Conservation (phyloP, 169 alveolate species). For the Cryptosporidium sp. region DNA sequence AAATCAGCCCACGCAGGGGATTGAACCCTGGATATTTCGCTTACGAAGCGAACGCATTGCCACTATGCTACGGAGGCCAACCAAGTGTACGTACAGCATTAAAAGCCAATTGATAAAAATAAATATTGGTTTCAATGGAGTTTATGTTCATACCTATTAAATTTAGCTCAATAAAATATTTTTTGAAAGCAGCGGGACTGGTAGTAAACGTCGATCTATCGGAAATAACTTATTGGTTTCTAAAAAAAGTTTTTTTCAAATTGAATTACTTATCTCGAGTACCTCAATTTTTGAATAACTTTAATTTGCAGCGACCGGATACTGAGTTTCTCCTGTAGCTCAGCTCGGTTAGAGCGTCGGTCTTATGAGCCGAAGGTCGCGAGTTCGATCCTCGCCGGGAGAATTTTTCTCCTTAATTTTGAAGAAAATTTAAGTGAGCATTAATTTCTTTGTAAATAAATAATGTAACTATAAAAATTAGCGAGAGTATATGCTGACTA, state of each 20-base stretch:
- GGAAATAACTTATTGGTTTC: not conserved
- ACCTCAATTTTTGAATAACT: not conserved
- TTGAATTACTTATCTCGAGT: too few relatives aligned
- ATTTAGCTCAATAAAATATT: too few relatives aligned
- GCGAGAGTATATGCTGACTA: not conserved
- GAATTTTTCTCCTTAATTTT: conserved; percentile 45
- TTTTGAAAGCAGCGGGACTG: not conserved
- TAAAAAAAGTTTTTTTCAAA: too few relatives aligned
- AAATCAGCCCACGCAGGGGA: conserved; percentile 91
- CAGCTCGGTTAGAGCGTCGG: conserved; percentile 86
- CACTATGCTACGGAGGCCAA: conserved; percentile 91
- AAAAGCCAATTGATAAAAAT: not conserved
- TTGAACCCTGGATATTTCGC: conserved; percentile 93
- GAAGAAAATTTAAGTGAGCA: too few relatives aligned
- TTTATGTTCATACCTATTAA: too few relatives aligned
- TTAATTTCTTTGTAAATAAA: too few relatives aligned
- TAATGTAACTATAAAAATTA: not conserved
- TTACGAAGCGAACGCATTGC: conserved; percentile 92
- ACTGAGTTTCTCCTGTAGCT: conserved; percentile 81
- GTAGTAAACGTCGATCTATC: not conserved
- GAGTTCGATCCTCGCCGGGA: conserved; percentile 87
- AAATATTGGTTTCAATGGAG: not conserved
- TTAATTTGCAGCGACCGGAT: not conserved
- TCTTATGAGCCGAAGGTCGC: conserved; percentile 87
- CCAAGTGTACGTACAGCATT: not conserved